These are phyloP conservation scores for Echinosophora koreensis DNA, from an alignment of 306 rosid species.

Conservation along the genomic window DNA sequence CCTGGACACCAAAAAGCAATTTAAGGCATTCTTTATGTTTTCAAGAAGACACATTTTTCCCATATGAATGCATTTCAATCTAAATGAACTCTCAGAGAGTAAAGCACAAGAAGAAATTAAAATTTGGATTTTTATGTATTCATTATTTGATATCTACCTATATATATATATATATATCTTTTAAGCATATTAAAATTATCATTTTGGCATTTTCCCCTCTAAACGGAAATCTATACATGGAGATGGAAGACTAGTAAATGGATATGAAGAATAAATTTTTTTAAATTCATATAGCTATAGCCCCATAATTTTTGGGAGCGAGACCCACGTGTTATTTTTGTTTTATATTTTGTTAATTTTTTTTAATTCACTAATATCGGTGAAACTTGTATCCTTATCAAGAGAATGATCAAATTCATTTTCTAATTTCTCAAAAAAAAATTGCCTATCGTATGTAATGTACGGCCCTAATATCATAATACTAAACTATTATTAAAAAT, in stretches of 20 bases:
- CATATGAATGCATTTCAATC: no score
- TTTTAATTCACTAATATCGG: not conserved
- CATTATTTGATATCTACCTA: no score
- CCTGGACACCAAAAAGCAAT: no score
- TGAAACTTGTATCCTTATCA: conserved; percentile 35
- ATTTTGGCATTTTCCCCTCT: not conserved
- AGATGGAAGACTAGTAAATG: not conserved
- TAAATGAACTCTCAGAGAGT: not conserved
- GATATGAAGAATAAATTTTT: not conserved
- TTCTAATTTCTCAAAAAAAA: conserved; percentile 35
- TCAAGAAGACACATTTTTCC: no score
- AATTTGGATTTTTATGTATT: no score
- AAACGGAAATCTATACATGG: not conserved
- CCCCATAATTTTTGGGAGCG: conserved; percentile 3
- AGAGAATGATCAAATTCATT: conserved; percentile 37
- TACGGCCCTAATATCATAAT: conserved; percentile 37
- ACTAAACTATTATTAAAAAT: conserved; percentile 32
- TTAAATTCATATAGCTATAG: not conserved
- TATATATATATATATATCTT: no score
- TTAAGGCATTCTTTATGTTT: no score
- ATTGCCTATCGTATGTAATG: not conserved
- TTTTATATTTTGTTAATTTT: not conserved
- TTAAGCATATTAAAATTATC: not conserved
- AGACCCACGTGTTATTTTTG: not conserved
- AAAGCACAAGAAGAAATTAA: no score